A percentile compares a stretch with the other conserved stretches of the same genome.
Conservation (phyloP, 208 protist species). For the Crithidia fasciculata region DNA sequence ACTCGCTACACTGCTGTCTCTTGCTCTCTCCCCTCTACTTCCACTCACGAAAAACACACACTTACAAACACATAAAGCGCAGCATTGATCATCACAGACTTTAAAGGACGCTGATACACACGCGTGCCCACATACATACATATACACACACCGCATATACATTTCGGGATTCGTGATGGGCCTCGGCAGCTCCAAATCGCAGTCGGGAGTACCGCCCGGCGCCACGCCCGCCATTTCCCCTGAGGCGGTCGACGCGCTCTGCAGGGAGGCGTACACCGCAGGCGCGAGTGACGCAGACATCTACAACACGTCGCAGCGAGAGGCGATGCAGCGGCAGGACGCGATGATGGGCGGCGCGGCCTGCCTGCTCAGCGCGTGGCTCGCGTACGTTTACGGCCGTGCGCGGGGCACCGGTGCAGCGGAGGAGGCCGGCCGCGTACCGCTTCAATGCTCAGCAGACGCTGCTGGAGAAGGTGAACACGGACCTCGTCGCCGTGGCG, state of each 20-base stretch:
- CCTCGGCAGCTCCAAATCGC: constrained; percentile 5
- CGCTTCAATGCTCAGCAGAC: constrained; percentile 21
- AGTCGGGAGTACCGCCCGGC: background rate
- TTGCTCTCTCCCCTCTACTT: background rate
- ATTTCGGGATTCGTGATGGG: constrained; percentile 12
- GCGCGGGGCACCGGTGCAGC: constrained; percentile 7
- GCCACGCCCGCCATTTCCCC: background rate
- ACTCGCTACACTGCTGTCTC: background rate
- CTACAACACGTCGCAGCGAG: constrained; percentile 35
- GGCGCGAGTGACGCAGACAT: constrained; percentile 40
- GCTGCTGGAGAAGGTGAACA: constrained; percentile 22
- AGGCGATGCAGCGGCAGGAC: constrained; percentile 35
- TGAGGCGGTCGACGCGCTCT: constrained; percentile 37
- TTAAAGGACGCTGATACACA: background rate
- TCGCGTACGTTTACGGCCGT: constrained; percentile 45
- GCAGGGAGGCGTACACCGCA: constrained; percentile 45
- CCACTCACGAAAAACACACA: background rate
- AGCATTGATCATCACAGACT: background rate
- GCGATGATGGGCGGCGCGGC: constrained; percentile 16
- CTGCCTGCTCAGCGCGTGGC: constrained; percentile 34
- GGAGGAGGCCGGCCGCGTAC: constrained; percentile 14
- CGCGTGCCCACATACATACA: constrained; percentile 5
- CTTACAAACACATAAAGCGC: background rate
- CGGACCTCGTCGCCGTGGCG: constrained; percentile 4
- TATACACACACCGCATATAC: background rate